These are phyloP conservation scores for Coniella vitis DNA, from an alignment of 2,329 filamentous ascomycete genomes.

Conservation along the genomic window DNA sequence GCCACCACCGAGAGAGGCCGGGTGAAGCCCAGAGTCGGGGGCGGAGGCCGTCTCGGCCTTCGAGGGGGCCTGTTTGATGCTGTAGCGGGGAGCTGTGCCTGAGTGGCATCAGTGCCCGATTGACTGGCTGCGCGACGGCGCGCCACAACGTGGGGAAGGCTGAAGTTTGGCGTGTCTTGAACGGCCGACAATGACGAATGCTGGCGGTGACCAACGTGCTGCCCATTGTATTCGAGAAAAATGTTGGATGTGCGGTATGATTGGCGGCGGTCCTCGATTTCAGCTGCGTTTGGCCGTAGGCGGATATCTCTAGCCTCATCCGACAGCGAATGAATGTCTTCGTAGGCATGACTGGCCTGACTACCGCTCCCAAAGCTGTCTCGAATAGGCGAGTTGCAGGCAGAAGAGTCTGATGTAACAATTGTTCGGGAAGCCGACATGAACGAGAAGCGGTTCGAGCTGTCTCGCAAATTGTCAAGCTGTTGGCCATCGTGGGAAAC, in stretches of 20 bases:
- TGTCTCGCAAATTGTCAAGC: constrained; percentile 51
- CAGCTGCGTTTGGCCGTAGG: constrained; percentile 45
- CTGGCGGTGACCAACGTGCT: neutral
- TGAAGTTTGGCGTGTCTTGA: constrained; percentile 44
- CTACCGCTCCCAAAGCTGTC: constrained; percentile 42
- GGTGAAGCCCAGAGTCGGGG: constrained; percentile 40
- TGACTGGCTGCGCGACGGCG: constrained; percentile 17
- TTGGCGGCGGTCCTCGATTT: constrained; percentile 43
- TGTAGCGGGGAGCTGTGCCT: constrained; percentile 1
- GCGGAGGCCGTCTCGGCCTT: constrained; percentile 30
- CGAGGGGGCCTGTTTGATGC: constrained; percentile 17
- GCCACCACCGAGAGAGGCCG: constrained; percentile 48
- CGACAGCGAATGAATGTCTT: constrained; percentile 23
- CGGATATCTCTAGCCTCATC: constrained; percentile 28
- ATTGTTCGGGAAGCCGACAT: constrained; percentile 55
- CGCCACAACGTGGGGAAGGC: constrained; percentile 37
- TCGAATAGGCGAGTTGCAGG: constrained; percentile 47
- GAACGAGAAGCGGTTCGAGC: constrained; percentile 49
- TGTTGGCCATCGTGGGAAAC: constrained; percentile 53
- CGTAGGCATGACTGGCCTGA: constrained; percentile 19
- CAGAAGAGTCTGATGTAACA: constrained; percentile 53
- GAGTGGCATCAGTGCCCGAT: constrained; percentile 1
- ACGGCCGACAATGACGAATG: constrained; percentile 12
- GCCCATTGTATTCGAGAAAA: constrained; percentile 33
- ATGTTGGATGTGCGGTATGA: constrained; percentile 43